Conservation (phyloP, 495 filamentous ascomycete species). For the Xylaria longipes region DNA sequence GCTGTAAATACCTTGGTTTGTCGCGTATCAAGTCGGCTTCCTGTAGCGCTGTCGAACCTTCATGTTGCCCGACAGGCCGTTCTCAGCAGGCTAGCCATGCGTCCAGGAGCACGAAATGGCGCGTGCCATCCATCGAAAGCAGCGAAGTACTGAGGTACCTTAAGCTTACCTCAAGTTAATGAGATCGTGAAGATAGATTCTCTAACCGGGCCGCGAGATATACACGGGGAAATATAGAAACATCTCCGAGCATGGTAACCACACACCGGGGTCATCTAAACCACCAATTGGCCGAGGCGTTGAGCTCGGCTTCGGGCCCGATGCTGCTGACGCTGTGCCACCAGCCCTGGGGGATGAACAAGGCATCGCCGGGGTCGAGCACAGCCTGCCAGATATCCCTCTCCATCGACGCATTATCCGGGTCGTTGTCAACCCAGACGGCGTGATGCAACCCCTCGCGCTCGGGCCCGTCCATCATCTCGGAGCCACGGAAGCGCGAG, state of each 20-base stretch:
- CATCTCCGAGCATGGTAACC: not conserved
- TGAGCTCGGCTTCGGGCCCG: slow-evolving; percentile 35
- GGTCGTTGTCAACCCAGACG: slow-evolving; percentile 65
- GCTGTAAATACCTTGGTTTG: not conserved
- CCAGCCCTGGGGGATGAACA: slow-evolving; percentile 93
- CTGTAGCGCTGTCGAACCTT: not conserved
- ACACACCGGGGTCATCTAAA: slow-evolving; percentile 55
- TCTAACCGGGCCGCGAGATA: not conserved
- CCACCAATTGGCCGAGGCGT: slow-evolving; percentile 88
- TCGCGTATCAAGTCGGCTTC: not conserved
- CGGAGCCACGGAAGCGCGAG: slow-evolving; percentile 72
- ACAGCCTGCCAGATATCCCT: slow-evolving; percentile 50
- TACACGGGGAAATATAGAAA: not conserved
- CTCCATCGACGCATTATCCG: slow-evolving; percentile 1
- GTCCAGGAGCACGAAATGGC: not conserved
- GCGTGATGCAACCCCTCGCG: slow-evolving; percentile 66
- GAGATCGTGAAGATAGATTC: not conserved
- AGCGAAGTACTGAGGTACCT: not conserved
- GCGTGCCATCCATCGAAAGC: not conserved
- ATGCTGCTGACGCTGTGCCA: slow-evolving; percentile 92
- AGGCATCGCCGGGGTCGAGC: slow-evolving; percentile 70
- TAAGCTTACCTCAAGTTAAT: too few relatives aligned
- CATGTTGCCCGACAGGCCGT: not conserved
- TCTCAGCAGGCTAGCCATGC: not conserved
- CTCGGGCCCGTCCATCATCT: slow-evolving; percentile 89